A percentile compares a stretch with the other conserved stretches of the same genome.
These are phyloP conservation scores for Botryosphaeria dothidea DNA, from an alignment of 2,329 filamentous ascomycete genomes.

Conservation along the genomic window DNA sequence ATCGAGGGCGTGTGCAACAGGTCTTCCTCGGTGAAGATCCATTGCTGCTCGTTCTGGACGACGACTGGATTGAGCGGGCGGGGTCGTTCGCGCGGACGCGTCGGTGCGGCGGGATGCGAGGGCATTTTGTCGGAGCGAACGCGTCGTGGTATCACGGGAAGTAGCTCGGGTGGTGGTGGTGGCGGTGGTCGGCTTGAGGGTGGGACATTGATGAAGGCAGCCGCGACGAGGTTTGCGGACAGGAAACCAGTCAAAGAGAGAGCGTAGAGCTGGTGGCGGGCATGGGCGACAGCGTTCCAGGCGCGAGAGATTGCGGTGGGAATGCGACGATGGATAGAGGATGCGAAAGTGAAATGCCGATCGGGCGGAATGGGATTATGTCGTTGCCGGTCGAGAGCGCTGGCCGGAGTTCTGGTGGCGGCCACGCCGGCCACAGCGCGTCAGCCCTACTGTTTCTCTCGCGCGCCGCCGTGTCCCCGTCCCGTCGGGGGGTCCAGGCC, in stretches of 20 bases:
- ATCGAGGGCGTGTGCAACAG: constrained; percentile 80
- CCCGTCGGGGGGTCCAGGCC: not conserved
- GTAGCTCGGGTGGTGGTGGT: constrained; percentile 2
- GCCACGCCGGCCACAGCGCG: not conserved
- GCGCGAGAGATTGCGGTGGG: constrained; percentile 5
- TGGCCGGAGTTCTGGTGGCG: not conserved
- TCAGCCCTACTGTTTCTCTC: constrained; percentile 6
- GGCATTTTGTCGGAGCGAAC: constrained; percentile 13
- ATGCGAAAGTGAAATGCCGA: constrained; percentile 16
- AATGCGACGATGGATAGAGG: constrained; percentile 3
- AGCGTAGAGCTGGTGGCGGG: not conserved
- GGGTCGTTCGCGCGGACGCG: constrained; percentile 25
- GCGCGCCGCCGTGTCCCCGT: not conserved
- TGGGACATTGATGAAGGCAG: constrained; percentile 13
- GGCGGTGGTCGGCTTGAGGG: not conserved
- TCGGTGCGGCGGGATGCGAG: not conserved
- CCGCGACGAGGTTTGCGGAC: not conserved
- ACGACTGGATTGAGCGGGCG: constrained; percentile 48
- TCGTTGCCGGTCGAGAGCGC: not conserved
- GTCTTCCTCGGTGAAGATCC: constrained; percentile 86
- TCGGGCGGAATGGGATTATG: not conserved
- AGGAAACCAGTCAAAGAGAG: not conserved
- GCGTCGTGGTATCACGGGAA: constrained; percentile 6
- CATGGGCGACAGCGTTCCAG: not conserved
- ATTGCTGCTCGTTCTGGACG: constrained; percentile 67